Conservation (phyloP, 768 basidiomycete species). For the Lactarius quietus region DNA sequence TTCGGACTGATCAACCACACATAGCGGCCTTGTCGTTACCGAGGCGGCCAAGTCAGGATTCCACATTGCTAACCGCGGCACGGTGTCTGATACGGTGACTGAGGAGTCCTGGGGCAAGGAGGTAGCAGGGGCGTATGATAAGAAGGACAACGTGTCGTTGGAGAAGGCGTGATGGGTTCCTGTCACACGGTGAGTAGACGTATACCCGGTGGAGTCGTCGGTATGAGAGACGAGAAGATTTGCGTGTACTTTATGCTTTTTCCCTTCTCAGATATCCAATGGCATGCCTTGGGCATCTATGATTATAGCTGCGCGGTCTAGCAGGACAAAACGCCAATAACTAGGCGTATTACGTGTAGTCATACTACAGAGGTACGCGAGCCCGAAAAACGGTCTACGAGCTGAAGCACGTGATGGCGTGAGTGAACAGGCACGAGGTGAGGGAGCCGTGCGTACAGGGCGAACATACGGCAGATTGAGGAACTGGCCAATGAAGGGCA, state of each 20-base stretch:
- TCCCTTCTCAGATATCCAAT: background rate
- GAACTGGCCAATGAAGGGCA: constrained; percentile 86
- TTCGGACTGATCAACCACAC: constrained; percentile 1
- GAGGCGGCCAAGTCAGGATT: constrained; percentile 49
- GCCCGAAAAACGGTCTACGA: constrained; percentile 37
- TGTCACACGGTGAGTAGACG: background rate
- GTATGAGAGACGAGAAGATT: background rate
- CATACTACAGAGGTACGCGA: constrained; percentile 33
- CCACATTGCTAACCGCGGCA: constrained; percentile 47
- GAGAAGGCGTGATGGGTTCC: background rate
- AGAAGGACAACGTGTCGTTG: background rate
- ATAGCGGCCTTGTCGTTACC: constrained; percentile 51
- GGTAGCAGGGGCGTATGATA: background rate
- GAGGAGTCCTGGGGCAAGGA: constrained; percentile 1
- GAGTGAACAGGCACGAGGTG: background rate
- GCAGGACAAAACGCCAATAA: background rate
- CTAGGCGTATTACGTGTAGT: background rate
- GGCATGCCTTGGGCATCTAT: background rate
- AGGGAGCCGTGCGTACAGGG: constrained; percentile 50
- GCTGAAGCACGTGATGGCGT: constrained; percentile 24
- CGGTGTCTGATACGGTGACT: constrained; percentile 32
- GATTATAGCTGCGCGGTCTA: background rate
- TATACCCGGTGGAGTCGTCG: no score
- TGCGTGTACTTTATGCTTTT: background rate
- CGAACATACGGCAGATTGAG: constrained; percentile 86